Base-by-base conservation (phyloP, 257 asterid genomes). In the Nicotiana sylvestris region DNA sequence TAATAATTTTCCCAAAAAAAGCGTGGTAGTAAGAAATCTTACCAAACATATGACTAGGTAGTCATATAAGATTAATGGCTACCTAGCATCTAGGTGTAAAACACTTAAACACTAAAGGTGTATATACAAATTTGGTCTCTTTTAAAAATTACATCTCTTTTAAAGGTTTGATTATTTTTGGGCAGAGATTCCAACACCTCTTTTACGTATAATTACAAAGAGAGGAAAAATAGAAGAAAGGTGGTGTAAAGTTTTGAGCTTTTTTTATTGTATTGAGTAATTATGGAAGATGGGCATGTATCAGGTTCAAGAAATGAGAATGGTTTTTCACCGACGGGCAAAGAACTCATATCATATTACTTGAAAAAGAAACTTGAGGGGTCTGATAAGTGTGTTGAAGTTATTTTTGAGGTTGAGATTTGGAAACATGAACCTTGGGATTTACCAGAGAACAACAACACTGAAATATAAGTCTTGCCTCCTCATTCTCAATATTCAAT, bases 401-500 rank as follows among this genome's bases (percentile, higher is more conserved):
- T 96, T 6, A 93, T 94, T 66, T 85, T 97, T 9, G 97, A 92
- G 85, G 92, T 96, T 79, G 98, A 96, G 87, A 94, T 96, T 39
- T 94, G 98, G 66, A 86, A 83, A 37, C 88, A 88, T 39, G 98
- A 96, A 89, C 99, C 99, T 76, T 94, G 99, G 99, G 98, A 94
- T 85, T 90, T 96, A 66, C 95, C 99, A 83, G 97, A 30, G 32
- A 30, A 30, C 32, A 30, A 30, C 32, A 30, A 30, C 32, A 30
- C 32, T 30, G 32, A 30, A 30, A 30, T 30, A 30, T 30, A 30
- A 30, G 32, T 30, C 32, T 30, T 30, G 32, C 21, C 21, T 21
- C 32, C 32, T 30, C 32, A 30, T 30, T 30, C 32, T 30, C 32
- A 30, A 30, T 30, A 30, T 30, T 30, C 32, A 30, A 30, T 30